Evolutionary conservation across 306 rosid genomes (phyloP).

Genomic region (Medicago lupulina): DNA sequence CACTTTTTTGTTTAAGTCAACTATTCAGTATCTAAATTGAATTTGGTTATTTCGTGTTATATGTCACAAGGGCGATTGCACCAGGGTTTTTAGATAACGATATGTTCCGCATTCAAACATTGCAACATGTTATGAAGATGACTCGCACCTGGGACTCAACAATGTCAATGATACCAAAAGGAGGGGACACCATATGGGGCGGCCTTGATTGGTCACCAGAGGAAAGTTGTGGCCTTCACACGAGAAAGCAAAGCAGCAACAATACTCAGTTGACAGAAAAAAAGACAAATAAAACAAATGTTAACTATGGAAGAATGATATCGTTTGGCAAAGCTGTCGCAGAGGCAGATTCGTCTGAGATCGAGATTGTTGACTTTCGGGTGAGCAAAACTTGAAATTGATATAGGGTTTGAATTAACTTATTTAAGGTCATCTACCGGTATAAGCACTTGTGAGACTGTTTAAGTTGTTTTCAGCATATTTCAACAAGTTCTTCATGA

Average conservation of each 20-base stretch:
- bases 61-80: constrained; percentile 71
- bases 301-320: constrained; percentile 73
- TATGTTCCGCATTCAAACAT: constrained; percentile 79
- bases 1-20: not conserved
- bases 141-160: constrained; percentile 93
- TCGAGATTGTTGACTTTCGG: constrained; percentile 66
- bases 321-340: constrained; percentile 80
- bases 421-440: not conserved
- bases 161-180: constrained; percentile 91
- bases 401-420: not conserved
- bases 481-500: no score
- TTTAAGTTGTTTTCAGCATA: no score
- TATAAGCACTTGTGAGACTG: not conserved
- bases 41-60: constrained; percentile 36
- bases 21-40: constrained; percentile 27
- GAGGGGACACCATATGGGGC: constrained; percentile 90
- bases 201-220: constrained; percentile 91
- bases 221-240: constrained; percentile 56
- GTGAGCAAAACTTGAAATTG: constrained; percentile 50
- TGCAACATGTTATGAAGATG: constrained; percentile 85
- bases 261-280: constrained; percentile 41
- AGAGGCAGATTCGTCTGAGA: constrained; percentile 65
- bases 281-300: constrained; percentile 46
- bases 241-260: constrained; percentile 49
- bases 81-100: constrained; percentile 82